These are phyloP conservation scores for Microcyclospora tardicrescens DNA, from an alignment of 2,329 filamentous ascomycete species.

Conservation along the genomic window DNA sequence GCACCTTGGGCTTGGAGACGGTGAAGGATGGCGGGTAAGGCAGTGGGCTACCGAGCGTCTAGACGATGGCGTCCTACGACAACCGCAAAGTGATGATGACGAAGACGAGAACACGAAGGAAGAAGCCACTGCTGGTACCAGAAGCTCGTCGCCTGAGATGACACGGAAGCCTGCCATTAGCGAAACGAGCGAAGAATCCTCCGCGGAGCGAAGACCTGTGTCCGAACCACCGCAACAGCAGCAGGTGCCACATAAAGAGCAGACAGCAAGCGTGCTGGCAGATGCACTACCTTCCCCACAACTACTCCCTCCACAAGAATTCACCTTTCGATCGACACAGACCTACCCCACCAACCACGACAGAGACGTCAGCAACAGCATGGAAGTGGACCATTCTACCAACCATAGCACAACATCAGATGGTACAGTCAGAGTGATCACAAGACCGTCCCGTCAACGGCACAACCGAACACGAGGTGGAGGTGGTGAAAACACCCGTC, in stretches of 20 bases:
- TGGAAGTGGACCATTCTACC: constrained; percentile 15
- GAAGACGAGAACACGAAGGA: constrained; percentile 39
- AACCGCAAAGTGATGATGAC: constrained; percentile 48
- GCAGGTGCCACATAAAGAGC: constrained; percentile 6
- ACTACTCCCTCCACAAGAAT: constrained; percentile 35
- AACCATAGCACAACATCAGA: constrained; percentile 32
- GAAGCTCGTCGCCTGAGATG: constrained; percentile 24
- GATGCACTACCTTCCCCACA: background rate
- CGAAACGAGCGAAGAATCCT: constrained; percentile 11
- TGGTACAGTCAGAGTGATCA: constrained; percentile 17
- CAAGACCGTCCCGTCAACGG: constrained; percentile 12
- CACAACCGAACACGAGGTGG: constrained; percentile 21
- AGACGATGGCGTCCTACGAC: constrained; percentile 34
- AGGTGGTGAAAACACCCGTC: constrained; percentile 11
- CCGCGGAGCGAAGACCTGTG: constrained; percentile 8
- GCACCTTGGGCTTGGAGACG: constrained; percentile 63
- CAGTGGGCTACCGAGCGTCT: constrained; percentile 58
- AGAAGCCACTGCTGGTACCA: constrained; percentile 42
- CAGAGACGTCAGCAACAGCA: constrained; percentile 35
- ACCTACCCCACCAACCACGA: constrained; percentile 40
- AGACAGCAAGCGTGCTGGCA: constrained; percentile 1
- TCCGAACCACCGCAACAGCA: constrained; percentile 13
- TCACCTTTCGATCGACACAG: constrained; percentile 57
- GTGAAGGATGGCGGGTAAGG: constrained; percentile 57
- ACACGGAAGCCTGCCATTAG: constrained; percentile 13